Evolutionary conservation across 805 yeast species (phyloP).

Genomic region (Schwanniomyces yamadae): DNA sequence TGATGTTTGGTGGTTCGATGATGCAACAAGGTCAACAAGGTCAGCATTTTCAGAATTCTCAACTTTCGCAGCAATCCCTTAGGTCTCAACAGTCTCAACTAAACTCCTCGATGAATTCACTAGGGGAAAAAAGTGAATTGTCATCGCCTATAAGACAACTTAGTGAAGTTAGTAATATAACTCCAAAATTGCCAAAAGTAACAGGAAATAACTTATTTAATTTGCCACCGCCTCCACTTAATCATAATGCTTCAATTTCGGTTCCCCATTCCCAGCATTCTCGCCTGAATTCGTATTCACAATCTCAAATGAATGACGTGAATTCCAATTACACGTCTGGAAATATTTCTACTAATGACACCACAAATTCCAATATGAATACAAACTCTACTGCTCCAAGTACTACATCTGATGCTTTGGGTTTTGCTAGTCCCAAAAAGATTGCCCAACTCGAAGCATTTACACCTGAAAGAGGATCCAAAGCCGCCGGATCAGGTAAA

Average conservation of each 20-base stretch:
- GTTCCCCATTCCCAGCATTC: slow-evolving; percentile 26
- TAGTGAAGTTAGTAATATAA: slow-evolving; percentile 17
- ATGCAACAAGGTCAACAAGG: slow-evolving; percentile 15
- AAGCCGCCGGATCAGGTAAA: slow-evolving; percentile 21
- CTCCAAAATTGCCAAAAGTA: slow-evolving; percentile 35
- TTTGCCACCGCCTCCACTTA: slow-evolving; percentile 34
- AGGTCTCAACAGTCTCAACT: slow-evolving; percentile 6
- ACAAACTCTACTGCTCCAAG: slow-evolving; percentile 22
- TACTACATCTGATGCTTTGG: slow-evolving; percentile 34
- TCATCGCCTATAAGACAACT: slow-evolving; percentile 34
- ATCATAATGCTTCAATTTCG: slow-evolving; percentile 12
- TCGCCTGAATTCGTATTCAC: slow-evolving; percentile 27
- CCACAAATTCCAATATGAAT: slow-evolving; percentile 9
- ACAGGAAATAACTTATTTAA: slow-evolving; percentile 24
- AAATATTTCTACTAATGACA: slow-evolving; percentile 13
- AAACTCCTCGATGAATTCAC: slow-evolving; percentile 10
- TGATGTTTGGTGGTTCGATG: slow-evolving; percentile 23
- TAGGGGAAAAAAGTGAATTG: slow-evolving; percentile 40
- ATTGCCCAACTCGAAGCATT: slow-evolving; percentile 42
- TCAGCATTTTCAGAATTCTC: slow-evolving; percentile 1
- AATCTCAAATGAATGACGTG: slow-evolving; percentile 10
- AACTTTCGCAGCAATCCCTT: slow-evolving; percentile 10
- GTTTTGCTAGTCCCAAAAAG: slow-evolving; percentile 43
- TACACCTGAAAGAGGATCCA: slow-evolving; percentile 45
- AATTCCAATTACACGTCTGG: slow-evolving; percentile 7